A percentile compares a stretch with the other conserved stretches of the same genome.
phyloP scores from a whole-genome alignment of 371 early-diverging fungal species.

The Apophysomyces sp. region DNA sequence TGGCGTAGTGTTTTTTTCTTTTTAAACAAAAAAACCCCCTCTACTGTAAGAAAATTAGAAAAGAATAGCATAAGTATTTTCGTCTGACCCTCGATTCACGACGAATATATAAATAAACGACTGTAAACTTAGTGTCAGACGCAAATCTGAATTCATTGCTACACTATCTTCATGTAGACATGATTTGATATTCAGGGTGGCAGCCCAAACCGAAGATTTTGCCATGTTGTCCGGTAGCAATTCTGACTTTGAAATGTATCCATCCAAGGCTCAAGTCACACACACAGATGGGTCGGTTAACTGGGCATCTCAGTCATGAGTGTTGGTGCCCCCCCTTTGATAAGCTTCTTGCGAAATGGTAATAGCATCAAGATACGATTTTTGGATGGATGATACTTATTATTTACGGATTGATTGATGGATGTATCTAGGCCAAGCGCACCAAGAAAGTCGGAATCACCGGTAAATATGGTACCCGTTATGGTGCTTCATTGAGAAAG shows the following conservation, averaged over 20 bases:
- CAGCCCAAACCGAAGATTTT: too few species aligned
- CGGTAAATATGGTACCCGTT: constrained; percentile 99
- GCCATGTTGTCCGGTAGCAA: not conserved
- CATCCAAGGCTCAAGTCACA: not conserved
- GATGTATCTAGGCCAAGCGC: constrained; percentile 73
- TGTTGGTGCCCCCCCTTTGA: not conserved
- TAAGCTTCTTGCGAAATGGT: constrained; percentile 1
- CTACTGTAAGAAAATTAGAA: constrained; percentile 14
- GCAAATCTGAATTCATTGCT: too few species aligned
- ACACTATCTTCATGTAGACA: too few species aligned
- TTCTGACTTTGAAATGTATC: not conserved
- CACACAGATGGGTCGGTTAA: not conserved
- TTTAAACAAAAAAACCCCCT: not conserved
- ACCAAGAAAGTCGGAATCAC: constrained; percentile 99
- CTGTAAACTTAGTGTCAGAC: not conserved
- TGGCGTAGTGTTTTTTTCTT: not conserved
- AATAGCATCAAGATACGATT: not conserved
- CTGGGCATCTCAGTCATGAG: not conserved
- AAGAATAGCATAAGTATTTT: not conserved
- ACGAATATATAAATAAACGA: not conserved
- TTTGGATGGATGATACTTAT: not conserved
- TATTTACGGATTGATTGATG: not conserved
- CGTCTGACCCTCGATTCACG: not conserved
- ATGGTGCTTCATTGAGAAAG: constrained; percentile 99
- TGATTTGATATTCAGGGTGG: too few species aligned